Evolutionary conservation across 2,329 filamentous ascomycete genomes (phyloP).

Genomic region (Talaromyces albobiverticillius): DNA sequence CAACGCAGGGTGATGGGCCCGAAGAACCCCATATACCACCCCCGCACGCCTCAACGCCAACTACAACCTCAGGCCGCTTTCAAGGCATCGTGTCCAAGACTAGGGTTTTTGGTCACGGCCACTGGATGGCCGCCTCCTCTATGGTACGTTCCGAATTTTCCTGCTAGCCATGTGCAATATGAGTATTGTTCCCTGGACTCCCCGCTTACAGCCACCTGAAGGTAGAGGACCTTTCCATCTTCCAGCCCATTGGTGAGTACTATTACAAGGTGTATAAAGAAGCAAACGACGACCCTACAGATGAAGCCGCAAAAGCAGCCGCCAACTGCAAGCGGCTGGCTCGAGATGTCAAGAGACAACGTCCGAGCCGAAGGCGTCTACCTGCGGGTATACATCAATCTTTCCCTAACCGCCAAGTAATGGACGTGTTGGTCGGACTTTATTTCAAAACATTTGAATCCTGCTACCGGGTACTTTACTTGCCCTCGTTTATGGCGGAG

Average conservation of each 20-base stretch:
- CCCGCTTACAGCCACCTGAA: slow-evolving; percentile 4
- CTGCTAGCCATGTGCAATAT: neutral
- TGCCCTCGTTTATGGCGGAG: slow-evolving; percentile 54
- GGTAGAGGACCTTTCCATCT: slow-evolving; percentile 11
- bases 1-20: neutral
- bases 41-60: neutral
- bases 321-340: slow-evolving; percentile 24
- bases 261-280: neutral
- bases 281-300: neutral
- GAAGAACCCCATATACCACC: too few relatives aligned
- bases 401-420: slow-evolving; percentile 16
- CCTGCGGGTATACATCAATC: slow-evolving; percentile 13
- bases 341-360: slow-evolving; percentile 19
- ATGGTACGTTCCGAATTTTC: slow-evolving; percentile 15
- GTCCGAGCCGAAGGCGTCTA: slow-evolving; percentile 19
- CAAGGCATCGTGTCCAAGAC: slow-evolving; percentile 23
- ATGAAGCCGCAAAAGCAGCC: slow-evolving; percentile 14
- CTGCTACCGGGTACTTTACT: slow-evolving; percentile 55
- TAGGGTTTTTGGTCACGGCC: slow-evolving; percentile 23
- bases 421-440: slow-evolving; percentile 48
- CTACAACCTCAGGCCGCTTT: slow-evolving; percentile 7
- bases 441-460: slow-evolving; percentile 58
- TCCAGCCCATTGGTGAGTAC: slow-evolving; percentile 14
- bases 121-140: slow-evolving; percentile 23
- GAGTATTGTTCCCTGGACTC: neutral